Evolutionary conservation across 2,329 filamentous ascomycete genomes (phyloP).

Genomic region (Emergomyces pasteurianus): DNA sequence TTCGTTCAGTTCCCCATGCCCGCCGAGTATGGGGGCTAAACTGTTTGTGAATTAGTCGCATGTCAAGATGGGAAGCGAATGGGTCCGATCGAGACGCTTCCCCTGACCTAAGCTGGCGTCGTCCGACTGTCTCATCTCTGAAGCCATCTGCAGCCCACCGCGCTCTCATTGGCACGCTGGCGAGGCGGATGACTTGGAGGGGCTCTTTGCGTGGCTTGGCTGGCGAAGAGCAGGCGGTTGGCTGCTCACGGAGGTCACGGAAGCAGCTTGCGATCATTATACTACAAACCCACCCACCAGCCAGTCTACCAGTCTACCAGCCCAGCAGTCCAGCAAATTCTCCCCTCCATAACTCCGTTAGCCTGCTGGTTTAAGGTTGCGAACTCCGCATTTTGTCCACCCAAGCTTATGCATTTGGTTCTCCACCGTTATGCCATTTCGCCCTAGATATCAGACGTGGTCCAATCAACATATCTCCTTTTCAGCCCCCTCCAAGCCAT

Average conservation of each 20-base stretch:
- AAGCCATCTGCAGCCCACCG: background rate
- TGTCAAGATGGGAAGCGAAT: background rate
- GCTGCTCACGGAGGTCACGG: background rate
- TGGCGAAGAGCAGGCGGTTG: background rate
- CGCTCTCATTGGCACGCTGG: background rate
- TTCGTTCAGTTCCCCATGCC: too few relatives aligned
- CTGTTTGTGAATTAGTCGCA: background rate
- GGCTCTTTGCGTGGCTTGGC: background rate
- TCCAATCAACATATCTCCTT: background rate
- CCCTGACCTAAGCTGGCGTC: conserved; percentile 1
- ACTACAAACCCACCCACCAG: too few relatives aligned
- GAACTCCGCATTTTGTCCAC: background rate
- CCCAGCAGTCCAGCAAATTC: too few relatives aligned
- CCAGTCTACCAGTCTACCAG: too few relatives aligned
- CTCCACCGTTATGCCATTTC: background rate
- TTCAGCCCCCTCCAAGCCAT: background rate
- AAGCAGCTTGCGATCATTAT: too few relatives aligned
- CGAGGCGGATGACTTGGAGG: background rate
- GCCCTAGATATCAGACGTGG: conserved; percentile 1
- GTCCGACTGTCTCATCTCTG: background rate
- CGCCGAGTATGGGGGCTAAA: background rate
- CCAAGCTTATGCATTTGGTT: background rate
- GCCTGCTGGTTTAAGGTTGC: background rate
- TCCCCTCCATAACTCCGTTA: background rate
- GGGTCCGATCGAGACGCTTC: background rate